These are phyloP conservation scores for Trypanosoma boissoni DNA, from an alignment of 208 protist genomes.

Conservation along the genomic window DNA sequence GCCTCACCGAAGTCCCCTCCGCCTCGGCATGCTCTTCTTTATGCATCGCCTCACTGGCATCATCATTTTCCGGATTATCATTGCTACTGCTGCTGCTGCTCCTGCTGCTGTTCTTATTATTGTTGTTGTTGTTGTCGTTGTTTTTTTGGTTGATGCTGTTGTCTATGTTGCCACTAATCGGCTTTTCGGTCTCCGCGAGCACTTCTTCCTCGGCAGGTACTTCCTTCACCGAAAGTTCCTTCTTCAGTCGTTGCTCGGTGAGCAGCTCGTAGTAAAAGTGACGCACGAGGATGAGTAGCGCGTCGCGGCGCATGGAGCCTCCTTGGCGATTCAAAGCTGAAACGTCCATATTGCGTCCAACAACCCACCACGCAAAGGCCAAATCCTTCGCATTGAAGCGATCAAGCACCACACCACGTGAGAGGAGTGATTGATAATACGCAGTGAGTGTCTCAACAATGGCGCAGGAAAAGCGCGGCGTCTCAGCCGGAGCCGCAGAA, in stretches of 20 bases:
- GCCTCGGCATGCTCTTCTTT: not conserved
- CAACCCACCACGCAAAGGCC: conserved; percentile 80
- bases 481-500: conserved; percentile 6
- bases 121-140: not conserved
- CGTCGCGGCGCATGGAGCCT: conserved; percentile 56
- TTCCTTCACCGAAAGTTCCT: conserved; percentile 3
- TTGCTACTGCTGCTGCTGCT: not conserved
- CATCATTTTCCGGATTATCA: too few species aligned
- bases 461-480: conserved; percentile 22
- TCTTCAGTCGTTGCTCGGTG: conserved; percentile 20
- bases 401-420: conserved; percentile 74
- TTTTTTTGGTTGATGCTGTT: not conserved
- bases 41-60: not conserved
- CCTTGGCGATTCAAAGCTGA: conserved; percentile 36
- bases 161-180: not conserved
- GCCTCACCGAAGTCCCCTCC: too few species aligned
- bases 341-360: conserved; percentile 73
- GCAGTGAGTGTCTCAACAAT: conserved; percentile 46
- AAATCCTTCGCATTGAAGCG: conserved; percentile 82
- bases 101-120: not conserved
- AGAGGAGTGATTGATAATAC: conserved; percentile 77
- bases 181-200: not conserved
- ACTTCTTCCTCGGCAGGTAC: not conserved
- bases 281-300: conserved; percentile 60
- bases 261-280: conserved; percentile 77